These are phyloP conservation scores for Blastomyces percursus DNA, from an alignment of 2,329 filamentous ascomycete species.

Conservation along the genomic window DNA sequence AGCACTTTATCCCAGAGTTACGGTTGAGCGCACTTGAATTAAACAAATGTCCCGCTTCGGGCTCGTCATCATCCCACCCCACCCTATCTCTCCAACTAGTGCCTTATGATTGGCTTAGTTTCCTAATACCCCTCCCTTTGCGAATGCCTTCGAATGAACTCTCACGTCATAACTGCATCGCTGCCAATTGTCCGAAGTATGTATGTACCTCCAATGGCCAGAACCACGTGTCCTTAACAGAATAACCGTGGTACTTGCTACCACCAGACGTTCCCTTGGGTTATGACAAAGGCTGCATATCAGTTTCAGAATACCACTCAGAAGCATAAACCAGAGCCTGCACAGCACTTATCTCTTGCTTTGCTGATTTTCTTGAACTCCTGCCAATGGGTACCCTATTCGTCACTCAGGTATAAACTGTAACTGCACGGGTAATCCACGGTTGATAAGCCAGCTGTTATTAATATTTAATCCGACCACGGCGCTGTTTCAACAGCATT, in stretches of 20 bases:
- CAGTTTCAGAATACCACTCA: neutral
- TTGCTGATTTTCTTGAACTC: too few relatives aligned
- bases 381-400: too few relatives aligned
- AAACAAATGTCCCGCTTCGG: neutral
- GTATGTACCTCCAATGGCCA: neutral
- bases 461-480: neutral
- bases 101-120: neutral
- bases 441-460: neutral
- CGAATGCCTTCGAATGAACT: neutral
- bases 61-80: neutral
- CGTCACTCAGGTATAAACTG: too few relatives aligned
- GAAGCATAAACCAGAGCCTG: neutral
- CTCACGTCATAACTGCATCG: neutral
- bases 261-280: neutral
- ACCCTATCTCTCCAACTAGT: neutral
- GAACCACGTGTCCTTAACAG: neutral
- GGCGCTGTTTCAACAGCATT: neutral
- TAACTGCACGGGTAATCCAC: neutral
- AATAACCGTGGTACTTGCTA: neutral
- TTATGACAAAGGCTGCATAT: neutral
- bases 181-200: neutral
- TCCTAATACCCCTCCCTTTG: too few relatives aligned
- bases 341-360: neutral
- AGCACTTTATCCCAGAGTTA: neutral
- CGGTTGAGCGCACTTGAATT: too few relatives aligned